Percentiles rank a stretch among this genome's conserved stretches.
These are phyloP conservation scores for Trichoderma virens DNA, from an alignment of 495 filamentous ascomycete genomes.

Conservation along the genomic window DNA sequence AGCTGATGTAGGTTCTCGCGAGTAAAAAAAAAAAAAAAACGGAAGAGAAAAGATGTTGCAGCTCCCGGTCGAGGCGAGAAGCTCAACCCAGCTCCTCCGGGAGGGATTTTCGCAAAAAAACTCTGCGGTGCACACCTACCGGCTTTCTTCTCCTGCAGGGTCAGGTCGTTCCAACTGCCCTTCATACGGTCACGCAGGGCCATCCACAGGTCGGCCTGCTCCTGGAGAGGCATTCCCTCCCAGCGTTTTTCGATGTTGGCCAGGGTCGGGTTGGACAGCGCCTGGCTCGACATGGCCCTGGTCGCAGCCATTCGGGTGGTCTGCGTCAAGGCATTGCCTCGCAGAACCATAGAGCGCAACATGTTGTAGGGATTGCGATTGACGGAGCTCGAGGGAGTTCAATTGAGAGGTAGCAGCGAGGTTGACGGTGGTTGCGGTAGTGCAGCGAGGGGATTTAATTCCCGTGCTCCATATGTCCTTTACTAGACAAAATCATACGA, in stretches of 20 bases:
- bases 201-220: slow-evolving; percentile 99
- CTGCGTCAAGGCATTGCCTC: slow-evolving; percentile 4
- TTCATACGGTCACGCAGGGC: slow-evolving; percentile 95
- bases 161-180: slow-evolving; percentile 90
- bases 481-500: neutral
- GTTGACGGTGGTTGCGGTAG: slow-evolving; percentile 2
- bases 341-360: slow-evolving; percentile 1
- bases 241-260: slow-evolving; percentile 99
- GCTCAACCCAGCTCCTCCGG: neutral
- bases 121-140: no score
- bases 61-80: neutral
- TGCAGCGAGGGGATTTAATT: slow-evolving; percentile 6
- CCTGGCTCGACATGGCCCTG: slow-evolving; percentile 66
- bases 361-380: neutral
- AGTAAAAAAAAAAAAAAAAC: neutral
- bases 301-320: neutral
- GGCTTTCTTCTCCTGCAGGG: slow-evolving; percentile 94
- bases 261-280: slow-evolving; percentile 94
- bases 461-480: neutral
- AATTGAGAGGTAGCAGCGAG: neutral
- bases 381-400: neutral
- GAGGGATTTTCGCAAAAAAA: slow-evolving; percentile 3
- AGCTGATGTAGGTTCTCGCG: neutral
- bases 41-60: neutral
- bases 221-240: slow-evolving; percentile 92